A percentile compares a stretch with the other conserved stretches of the same genome.
phyloP scores from a whole-genome alignment of 2,329 filamentous ascomycete genomes.

The Leptographium wingfieldii region DNA sequence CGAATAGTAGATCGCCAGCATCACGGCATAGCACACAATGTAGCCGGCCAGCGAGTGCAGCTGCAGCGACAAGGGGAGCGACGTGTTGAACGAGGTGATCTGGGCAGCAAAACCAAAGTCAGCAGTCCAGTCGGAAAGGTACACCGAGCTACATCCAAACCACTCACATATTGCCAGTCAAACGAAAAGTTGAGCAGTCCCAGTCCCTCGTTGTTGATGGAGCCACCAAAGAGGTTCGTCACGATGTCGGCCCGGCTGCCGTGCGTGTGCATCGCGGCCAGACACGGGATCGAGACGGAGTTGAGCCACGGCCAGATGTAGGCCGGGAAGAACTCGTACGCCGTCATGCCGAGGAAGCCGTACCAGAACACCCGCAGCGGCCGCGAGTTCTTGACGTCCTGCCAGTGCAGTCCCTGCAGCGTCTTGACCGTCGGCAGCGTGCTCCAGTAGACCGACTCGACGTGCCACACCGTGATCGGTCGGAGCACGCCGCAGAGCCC shows the following conservation, averaged over 20 bases:
- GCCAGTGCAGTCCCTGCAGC: conserved; percentile 42
- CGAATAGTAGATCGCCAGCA: conserved; percentile 39
- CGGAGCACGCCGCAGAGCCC: conserved; percentile 40
- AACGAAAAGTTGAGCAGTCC: conserved; percentile 35
- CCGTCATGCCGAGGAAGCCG: conserved; percentile 28
- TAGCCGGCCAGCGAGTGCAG: conserved; percentile 31
- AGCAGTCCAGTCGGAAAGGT: neutral
- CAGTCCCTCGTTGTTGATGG: conserved; percentile 38
- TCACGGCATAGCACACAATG: conserved; percentile 33
- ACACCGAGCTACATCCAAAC: too few relatives aligned
- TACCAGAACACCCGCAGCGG: conserved; percentile 41
- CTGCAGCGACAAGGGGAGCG: conserved; percentile 39
- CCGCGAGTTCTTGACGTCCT: conserved; percentile 34
- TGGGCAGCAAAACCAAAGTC: conserved; percentile 13
- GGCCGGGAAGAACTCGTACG: conserved; percentile 40
- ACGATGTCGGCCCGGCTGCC: conserved; percentile 29
- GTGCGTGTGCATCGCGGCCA: conserved; percentile 38
- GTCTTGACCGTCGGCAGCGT: conserved; percentile 39
- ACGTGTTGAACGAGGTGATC: conserved; percentile 40
- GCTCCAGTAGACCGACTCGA: conserved; percentile 44
- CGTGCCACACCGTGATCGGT: conserved; percentile 41
- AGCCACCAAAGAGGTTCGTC: conserved; percentile 37
- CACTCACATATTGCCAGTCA: conserved; percentile 42
- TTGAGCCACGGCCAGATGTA: conserved; percentile 45
- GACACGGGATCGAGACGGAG: conserved; percentile 39